A percentile compares a stretch with the other conserved stretches of the same genome.
Conservation (phyloP, 352 stramenopile species). For the Peronospora belbahrii region DNA sequence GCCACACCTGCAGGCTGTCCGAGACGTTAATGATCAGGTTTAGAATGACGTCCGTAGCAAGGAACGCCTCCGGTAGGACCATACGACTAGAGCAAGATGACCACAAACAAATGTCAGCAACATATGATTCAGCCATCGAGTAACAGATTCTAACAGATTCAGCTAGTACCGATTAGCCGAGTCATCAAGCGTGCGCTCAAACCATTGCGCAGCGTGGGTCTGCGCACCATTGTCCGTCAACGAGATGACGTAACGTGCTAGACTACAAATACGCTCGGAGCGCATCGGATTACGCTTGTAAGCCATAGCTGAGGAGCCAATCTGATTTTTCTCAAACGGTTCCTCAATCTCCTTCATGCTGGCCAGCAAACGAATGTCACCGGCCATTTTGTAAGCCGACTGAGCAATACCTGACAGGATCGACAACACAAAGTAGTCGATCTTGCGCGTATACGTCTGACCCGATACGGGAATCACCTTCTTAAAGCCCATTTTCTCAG, state of each 20-base stretch:
- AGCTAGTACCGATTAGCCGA: slow-evolving; percentile 94
- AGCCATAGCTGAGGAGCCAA: slow-evolving; percentile 97
- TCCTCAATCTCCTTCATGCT: slow-evolving; percentile 99
- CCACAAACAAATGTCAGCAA: slow-evolving; percentile 8
- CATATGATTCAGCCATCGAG: background rate
- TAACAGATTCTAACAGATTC: background rate
- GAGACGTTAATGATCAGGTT: slow-evolving; percentile 96
- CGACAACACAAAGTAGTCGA: slow-evolving; percentile 95
- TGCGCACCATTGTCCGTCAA: slow-evolving; percentile 94
- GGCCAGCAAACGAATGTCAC: slow-evolving; percentile 96
- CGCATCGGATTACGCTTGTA: slow-evolving; percentile 99
- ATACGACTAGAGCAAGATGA: slow-evolving; percentile 69
- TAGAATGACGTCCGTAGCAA: slow-evolving; percentile 96
- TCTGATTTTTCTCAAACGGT: slow-evolving; percentile 91
- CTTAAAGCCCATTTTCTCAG: slow-evolving; percentile 96
- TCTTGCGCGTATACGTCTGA: slow-evolving; percentile 99
- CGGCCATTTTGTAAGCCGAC: slow-evolving; percentile 98
- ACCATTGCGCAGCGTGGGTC: slow-evolving; percentile 97
- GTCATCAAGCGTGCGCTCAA: slow-evolving; percentile 98
- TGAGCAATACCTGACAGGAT: slow-evolving; percentile 95
- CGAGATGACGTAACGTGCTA: slow-evolving; percentile 97
- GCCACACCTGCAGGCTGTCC: slow-evolving; percentile 93
- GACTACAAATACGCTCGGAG: slow-evolving; percentile 95
- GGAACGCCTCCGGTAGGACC: slow-evolving; percentile 95
- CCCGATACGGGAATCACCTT: slow-evolving; percentile 95